Percentiles rank a stretch among this genome's conserved stretches.
Evolutionary conservation across 805 yeast species (phyloP).

Genomic region (Brettanomyces sp.): DNA sequence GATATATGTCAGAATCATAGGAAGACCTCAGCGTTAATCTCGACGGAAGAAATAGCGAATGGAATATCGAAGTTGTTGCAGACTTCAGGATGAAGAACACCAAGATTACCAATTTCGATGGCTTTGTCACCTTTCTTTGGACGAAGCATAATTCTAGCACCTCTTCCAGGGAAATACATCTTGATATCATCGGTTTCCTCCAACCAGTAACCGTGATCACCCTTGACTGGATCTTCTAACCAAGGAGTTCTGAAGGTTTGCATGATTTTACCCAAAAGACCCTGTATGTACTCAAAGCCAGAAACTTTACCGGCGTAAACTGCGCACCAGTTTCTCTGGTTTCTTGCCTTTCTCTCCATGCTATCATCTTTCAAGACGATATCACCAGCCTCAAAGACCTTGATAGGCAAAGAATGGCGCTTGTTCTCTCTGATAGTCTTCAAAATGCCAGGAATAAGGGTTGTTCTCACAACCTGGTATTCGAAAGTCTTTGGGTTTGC

Average conservation of each 20-base stretch:
- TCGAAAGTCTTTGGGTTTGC: slow-evolving; percentile 96
- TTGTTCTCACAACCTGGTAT: slow-evolving; percentile 96
- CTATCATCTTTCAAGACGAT: slow-evolving; percentile 75
- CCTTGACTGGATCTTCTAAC: slow-evolving; percentile 48
- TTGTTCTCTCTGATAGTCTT: slow-evolving; percentile 95
- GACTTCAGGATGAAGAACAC: slow-evolving; percentile 95
- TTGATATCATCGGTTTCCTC: slow-evolving; percentile 57
- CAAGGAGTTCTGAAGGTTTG: slow-evolving; percentile 88
- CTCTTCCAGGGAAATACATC: slow-evolving; percentile 94
- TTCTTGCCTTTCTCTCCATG: slow-evolving; percentile 77
- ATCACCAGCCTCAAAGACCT: slow-evolving; percentile 93
- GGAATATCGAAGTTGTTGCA: slow-evolving; percentile 81
- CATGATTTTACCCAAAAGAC: slow-evolving; percentile 89
- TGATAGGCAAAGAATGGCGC: slow-evolving; percentile 89
- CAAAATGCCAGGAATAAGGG: slow-evolving; percentile 86
- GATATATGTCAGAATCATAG: slow-evolving; percentile 30
- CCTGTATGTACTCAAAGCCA: slow-evolving; percentile 92
- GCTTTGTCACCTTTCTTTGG: slow-evolving; percentile 47
- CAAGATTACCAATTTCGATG: slow-evolving; percentile 68
- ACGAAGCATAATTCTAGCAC: slow-evolving; percentile 79
- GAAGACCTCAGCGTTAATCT: slow-evolving; percentile 82
- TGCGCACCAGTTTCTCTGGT: slow-evolving; percentile 93
- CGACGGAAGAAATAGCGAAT: slow-evolving; percentile 86
- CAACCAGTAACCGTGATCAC: slow-evolving; percentile 79
- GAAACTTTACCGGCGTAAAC: slow-evolving; percentile 90